These are phyloP conservation scores for Dothistroma pini DNA, from an alignment of 2,329 filamentous ascomycete species.

Conservation along the genomic window DNA sequence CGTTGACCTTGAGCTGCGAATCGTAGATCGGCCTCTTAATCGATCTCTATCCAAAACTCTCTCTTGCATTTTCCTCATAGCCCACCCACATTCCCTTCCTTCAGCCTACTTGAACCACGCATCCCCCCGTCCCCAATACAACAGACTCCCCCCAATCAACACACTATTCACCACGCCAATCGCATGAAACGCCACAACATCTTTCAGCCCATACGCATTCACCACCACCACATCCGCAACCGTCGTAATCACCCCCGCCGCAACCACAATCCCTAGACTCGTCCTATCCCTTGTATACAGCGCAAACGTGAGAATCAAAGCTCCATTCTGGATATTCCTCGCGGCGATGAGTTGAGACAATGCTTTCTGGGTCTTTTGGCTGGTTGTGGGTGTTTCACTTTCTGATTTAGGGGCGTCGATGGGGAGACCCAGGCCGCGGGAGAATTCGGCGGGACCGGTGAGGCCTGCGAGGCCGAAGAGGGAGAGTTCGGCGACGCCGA, in stretches of 20 bases:
- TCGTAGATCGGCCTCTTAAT: not conserved
- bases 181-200: slow-evolving; percentile 28
- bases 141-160: slow-evolving; percentile 28
- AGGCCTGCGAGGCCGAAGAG: slow-evolving; percentile 36
- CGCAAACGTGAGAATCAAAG: slow-evolving; percentile 32
- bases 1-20: not conserved
- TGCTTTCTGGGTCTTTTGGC: slow-evolving; percentile 23
- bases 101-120: slow-evolving; percentile 10
- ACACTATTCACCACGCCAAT: slow-evolving; percentile 30
- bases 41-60: not conserved
- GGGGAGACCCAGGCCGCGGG: slow-evolving; percentile 35
- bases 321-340: slow-evolving; percentile 33
- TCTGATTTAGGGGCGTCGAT: slow-evolving; percentile 16
- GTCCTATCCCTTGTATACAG: slow-evolving; percentile 31
- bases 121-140: slow-evolving; percentile 31
- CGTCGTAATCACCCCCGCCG: slow-evolving; percentile 28
- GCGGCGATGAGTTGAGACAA: slow-evolving; percentile 30
- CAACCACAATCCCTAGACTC: slow-evolving; percentile 31
- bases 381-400: slow-evolving; percentile 1
- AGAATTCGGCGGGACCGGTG: slow-evolving; percentile 33
- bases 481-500: slow-evolving; percentile 33
- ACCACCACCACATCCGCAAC: slow-evolving; percentile 32
- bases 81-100: not conserved
- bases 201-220: slow-evolving; percentile 28
- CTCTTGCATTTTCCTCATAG: not conserved